A percentile compares a stretch with the other conserved stretches of the same genome.
Conservation (phyloP, 192 early-diverging fungal species). For the Coemansia brasiliensis region DNA sequence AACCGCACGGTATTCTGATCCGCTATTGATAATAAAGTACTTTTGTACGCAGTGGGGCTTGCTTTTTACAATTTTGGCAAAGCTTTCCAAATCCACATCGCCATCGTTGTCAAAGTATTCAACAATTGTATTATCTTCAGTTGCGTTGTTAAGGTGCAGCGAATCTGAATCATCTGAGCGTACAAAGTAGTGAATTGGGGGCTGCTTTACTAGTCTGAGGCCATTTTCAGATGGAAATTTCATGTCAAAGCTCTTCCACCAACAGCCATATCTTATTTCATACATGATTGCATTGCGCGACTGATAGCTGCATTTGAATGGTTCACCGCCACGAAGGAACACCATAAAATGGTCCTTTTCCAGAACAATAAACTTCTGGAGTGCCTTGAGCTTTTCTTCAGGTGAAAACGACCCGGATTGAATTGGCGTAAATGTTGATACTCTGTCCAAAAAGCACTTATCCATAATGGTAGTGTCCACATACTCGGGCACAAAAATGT, state of each 20-base stretch:
- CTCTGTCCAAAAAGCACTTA: not conserved
- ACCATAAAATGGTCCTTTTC: slow-evolving; percentile 8
- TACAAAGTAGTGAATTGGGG: slow-evolving; percentile 7
- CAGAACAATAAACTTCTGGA: not conserved
- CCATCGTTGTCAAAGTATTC: slow-evolving; percentile 5
- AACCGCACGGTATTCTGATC: not conserved
- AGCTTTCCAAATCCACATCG: slow-evolving; percentile 3
- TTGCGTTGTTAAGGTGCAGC: not conserved
- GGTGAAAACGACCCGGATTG: slow-evolving; percentile 1
- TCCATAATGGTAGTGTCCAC: not conserved
- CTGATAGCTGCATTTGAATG: slow-evolving; percentile 9
- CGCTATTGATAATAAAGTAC: not conserved
- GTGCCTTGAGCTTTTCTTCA: not conserved
- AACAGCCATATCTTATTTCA: not conserved
- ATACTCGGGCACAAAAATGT: slow-evolving; percentile 13
- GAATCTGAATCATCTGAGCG: not conserved
- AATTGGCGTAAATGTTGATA: not conserved
- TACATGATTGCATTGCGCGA: not conserved
- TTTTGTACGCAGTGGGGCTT: slow-evolving; percentile 5
- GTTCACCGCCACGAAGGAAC: not conserved
- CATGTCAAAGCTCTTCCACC: not conserved
- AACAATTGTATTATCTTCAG: not conserved
- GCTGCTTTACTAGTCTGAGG: not conserved
- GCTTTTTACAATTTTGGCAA: slow-evolving; percentile 5
- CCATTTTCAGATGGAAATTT: not conserved